A percentile compares a stretch with the other conserved stretches of the same genome.
These are phyloP conservation scores for Rosa lucieae DNA, from an alignment of 306 rosid genomes.

Conservation along the genomic window DNA sequence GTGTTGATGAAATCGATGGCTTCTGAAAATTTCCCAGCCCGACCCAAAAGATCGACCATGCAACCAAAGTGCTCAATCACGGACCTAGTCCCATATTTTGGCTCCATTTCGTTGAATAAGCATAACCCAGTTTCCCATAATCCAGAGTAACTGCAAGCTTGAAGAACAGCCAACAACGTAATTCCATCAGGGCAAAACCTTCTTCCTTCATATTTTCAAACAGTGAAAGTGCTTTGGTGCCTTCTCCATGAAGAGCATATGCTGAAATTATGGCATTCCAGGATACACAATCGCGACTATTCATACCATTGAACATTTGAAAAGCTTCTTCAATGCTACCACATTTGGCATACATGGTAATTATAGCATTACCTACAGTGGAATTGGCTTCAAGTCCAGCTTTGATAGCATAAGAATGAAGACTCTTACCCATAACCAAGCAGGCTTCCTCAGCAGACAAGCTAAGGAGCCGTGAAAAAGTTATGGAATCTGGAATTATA, in stretches of 20 bases:
- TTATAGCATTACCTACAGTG: slow-evolving; percentile 42
- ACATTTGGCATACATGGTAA: slow-evolving; percentile 58
- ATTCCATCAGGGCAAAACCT: slow-evolving; percentile 49
- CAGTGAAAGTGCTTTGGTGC: slow-evolving; percentile 36
- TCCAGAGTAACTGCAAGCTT: slow-evolving; percentile 52
- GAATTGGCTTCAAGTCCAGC: slow-evolving; percentile 41
- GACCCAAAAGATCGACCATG: slow-evolving; percentile 45
- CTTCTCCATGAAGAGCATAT: slow-evolving; percentile 48
- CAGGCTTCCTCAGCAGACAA: slow-evolving; percentile 45
- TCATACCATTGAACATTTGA: slow-evolving; percentile 35
- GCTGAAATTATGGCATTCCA: slow-evolving; percentile 56
- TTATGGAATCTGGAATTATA: slow-evolving; percentile 33
- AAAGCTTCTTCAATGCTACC: slow-evolving; percentile 49
- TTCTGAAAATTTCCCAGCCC: slow-evolving; percentile 32
- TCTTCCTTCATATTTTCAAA: slow-evolving; percentile 44
- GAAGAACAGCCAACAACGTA: slow-evolving; percentile 48
- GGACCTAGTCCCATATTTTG: slow-evolving; percentile 39
- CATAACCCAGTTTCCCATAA: slow-evolving; percentile 44
- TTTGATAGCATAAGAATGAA: slow-evolving; percentile 43
- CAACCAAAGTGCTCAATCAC: slow-evolving; percentile 50
- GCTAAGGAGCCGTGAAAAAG: slow-evolving; percentile 42
- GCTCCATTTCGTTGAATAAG: slow-evolving; percentile 48
- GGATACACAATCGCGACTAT: slow-evolving; percentile 30
- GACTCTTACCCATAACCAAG: slow-evolving; percentile 48
- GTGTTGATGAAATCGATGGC: slow-evolving; percentile 34